Evolutionary conservation across 2,329 filamentous ascomycete genomes (phyloP), one percentile per base, ranked within the genome.

Genomic region (Colletotrichum euphorbiae): DNA sequence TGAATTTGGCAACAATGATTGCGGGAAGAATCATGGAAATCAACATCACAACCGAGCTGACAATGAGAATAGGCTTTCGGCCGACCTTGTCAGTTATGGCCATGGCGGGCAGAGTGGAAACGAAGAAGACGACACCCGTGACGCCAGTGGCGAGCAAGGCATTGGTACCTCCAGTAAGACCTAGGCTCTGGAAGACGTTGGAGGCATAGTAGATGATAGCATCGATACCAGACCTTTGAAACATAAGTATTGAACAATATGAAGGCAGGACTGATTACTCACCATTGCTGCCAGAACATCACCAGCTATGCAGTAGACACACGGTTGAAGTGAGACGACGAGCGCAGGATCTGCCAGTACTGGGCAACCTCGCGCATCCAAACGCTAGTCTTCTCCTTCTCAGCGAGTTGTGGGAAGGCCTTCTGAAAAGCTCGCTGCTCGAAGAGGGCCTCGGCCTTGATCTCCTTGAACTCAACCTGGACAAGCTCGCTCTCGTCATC

Each of bases 121-220:
- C 38, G 28, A 81, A 75, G 63, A 82, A 72, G 68, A 90, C 85
- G 2, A 89, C 85, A 31, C 88, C 88, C 68, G 89, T 90, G 58
- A 90, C 84, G 21, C 88, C 88, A 1, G 88, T 90, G 0, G 87
- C 88, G 12, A 90, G 79, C 67, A 90, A 83, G 12, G 84, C 83
- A 4, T 84, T 85, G 61, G 85, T 90, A 24, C 85, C 87, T 5
- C 87, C 87, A 1, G 78, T 83, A 13, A 92, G 80, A 13, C 90
- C 90, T 45, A 92, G 86, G 12, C 84, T 86, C 69, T 84, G 82
- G 77, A 92, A 92, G 3, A 92, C 85, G 1, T 87, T 89, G 0
- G 89, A 71, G 4, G 76, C 75, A 9, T 80, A 80, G 69, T 79
- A 89, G 3, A 85, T 84, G 12, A 85, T 82, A 7, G 82, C 73